phyloP scores from a whole-genome alignment of 2,329 filamentous ascomycete species.

The Penicillium sp. region DNA sequence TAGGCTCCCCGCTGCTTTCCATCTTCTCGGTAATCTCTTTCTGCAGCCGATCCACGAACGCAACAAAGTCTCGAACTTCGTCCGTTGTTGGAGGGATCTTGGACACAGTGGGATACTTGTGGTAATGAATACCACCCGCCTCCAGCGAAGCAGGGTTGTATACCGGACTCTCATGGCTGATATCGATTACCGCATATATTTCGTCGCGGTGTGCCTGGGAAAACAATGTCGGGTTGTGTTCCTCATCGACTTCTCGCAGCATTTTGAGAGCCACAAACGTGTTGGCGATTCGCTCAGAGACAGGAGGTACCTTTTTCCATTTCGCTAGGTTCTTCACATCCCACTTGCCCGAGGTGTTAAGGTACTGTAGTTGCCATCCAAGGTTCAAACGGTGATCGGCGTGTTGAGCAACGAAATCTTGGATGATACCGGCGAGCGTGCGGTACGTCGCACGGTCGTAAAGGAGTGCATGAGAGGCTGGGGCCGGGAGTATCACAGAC shows the following conservation, averaged over 20 bases:
- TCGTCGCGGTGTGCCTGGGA: conserved; percentile 67
- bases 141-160: conserved; percentile 79
- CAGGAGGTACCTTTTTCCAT: conserved; percentile 79
- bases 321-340: conserved; percentile 96
- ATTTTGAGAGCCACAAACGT: conserved; percentile 93
- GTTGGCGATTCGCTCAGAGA: conserved; percentile 76
- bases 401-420: conserved; percentile 76
- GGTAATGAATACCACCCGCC: conserved; percentile 69
- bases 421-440: conserved; percentile 78
- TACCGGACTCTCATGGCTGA: conserved; percentile 86
- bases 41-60: conserved; percentile 64
- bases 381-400: conserved; percentile 79
- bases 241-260: conserved; percentile 82
- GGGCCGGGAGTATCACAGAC: conserved; percentile 72
- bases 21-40: conserved; percentile 57
- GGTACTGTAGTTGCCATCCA: conserved; percentile 88
- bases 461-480: conserved; percentile 81
- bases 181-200: conserved; percentile 82
- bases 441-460: conserved; percentile 79
- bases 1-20: conserved; percentile 49
- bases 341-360: conserved; percentile 93
- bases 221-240: conserved; percentile 77
- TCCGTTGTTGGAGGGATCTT: conserved; percentile 78
- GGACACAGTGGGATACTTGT: conserved; percentile 90
- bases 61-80: conserved; percentile 65